phyloP scores from a whole-genome alignment of 106 monocot species.

The Vanilla planifolia region DNA sequence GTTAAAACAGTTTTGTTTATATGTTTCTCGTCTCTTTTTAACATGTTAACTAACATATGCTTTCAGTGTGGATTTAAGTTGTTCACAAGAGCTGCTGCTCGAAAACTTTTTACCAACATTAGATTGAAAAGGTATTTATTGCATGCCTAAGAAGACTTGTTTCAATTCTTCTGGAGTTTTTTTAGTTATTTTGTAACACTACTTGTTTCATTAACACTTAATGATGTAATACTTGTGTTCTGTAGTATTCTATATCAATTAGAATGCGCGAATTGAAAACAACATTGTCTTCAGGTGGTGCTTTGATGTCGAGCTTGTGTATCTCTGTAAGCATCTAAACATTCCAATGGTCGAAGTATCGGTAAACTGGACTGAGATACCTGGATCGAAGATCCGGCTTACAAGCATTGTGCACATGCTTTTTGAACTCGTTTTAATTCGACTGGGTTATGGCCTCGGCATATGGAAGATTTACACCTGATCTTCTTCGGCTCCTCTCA shows the following conservation, averaged over 20 bases:
- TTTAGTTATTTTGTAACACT: too few relatives aligned
- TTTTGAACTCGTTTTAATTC: conserved; percentile 85
- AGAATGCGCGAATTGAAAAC: too few relatives aligned
- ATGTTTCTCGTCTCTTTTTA: not conserved
- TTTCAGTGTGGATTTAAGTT: conserved; percentile 99
- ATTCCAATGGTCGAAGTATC: conserved; percentile 87
- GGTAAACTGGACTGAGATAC: conserved; percentile 95
- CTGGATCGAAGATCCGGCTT: conserved; percentile 87
- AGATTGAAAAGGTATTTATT: conserved; percentile 74
- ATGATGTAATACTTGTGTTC: not conserved
- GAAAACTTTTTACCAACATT: conserved; percentile 84
- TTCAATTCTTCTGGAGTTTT: too few relatives aligned
- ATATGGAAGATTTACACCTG: conserved; percentile 76
- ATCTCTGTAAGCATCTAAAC: conserved; percentile 70
- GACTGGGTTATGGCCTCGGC: conserved; percentile 81
- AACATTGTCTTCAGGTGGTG: conserved; percentile 68
- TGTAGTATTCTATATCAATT: too few relatives aligned
- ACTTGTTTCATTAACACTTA: not conserved
- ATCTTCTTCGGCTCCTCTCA: too few relatives aligned
- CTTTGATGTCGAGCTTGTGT: conserved; percentile 96
- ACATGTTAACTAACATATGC: conserved; percentile 4
- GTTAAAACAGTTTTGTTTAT: not conserved
- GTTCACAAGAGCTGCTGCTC: conserved; percentile 91
- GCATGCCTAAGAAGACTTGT: too few relatives aligned
- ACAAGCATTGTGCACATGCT: conserved; percentile 92